Evolutionary conservation across 2,329 filamentous ascomycete species (phyloP), one percentile per base, ranked within the genome.

Genomic region (Chaetomiaceae sp.): DNA sequence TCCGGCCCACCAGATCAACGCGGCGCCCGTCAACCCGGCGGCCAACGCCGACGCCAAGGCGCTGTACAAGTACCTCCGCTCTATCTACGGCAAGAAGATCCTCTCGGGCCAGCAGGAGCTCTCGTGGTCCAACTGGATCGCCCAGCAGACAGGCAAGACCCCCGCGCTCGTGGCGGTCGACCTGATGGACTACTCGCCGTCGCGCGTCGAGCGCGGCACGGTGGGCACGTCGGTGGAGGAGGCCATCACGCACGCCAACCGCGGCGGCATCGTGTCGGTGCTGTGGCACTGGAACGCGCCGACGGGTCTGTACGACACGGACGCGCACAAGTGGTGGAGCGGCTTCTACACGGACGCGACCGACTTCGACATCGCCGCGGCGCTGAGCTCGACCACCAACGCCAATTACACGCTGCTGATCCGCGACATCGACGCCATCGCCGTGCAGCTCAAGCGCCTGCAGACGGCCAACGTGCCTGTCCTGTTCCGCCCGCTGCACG

Each of bases 341-440:
- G 73, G 73, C 6, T 76, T 77, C 64, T 77, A 77, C 62, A 75
- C 73, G 21, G 63, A 63, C n/a, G 72, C 73, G 1, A 74, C 73
- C 1, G 71, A 73, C 50, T 77, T 76, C 58, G 68, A 76, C 53
- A 58, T 76, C n/a, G 64, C 63, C 1, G 60, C 67, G 1, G 71
- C 73, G 2, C 61, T 77, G 4, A 62, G 62, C 5, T 65, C 72
- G 38, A 69, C 71, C 1, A 66, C 62, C 1, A 70, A 71, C 45
- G 67, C 71, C 19, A 74, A 76, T 62, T 76, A 76, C 63, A 71
- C 68, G 1, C 66, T 75, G 0, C 55, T 76, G 12, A 63, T 76
- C 41, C 64, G 70, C 4, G 73, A 76, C 53, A 73, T 76, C 48
- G 73, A 76, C 44, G 70, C 71, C 23, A 73, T 77, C 46, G 73